Base-by-base conservation (phyloP, 345 rosid species). In the Mercurialis annua region DNA sequence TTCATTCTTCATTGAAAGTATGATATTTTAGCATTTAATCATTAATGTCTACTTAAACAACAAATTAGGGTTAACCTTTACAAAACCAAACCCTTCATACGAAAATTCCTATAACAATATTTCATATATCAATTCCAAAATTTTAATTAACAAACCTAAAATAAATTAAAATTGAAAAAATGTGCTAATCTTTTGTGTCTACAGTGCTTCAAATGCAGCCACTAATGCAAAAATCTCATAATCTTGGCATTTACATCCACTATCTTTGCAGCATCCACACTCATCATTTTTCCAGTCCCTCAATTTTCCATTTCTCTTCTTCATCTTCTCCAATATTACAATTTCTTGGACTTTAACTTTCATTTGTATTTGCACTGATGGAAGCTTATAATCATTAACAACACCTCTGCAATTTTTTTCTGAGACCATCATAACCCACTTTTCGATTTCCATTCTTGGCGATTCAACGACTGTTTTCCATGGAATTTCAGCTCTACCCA, bases 401-500 rank as follows among this genome's bases (percentile, higher is more conserved):
- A 26, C 56, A 58, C 66, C 71, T 5, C 3, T n/a, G 10, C 59
- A 10, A 15, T 46, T 67, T 6, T 67, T 71, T 29, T 14, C 54
- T 3, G 81, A 43, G 38, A 31, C 69, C 76, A 83, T 68, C 36
- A 51, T 43, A 2, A 81, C 77, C 87, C 87, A 86, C 23, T 58
- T 76, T 42, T 83, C 83, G 26, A 87, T 68, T 46, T 76, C 85
- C 86, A 81, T 68, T 7, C 76, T 62, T 53, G 86, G 80, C 67
- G 80, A 76, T 17, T 88, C 86, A 15, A 84, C 24, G 31, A 77
- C 85, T 6, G 51, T 72, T 52, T 64, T 68, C 88, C 86, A 86
- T 20, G 81, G 73, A 65, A 78, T 40, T 50, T 90, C 88, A 58
- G 81, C 90, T 50, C 82, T 78, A 1, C 92, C 96, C 23, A 88